Evolutionary conservation across 2,329 filamentous ascomycete species (phyloP), one percentile per base, ranked within the genome.

Genomic region (Cordyceps javanica): DNA sequence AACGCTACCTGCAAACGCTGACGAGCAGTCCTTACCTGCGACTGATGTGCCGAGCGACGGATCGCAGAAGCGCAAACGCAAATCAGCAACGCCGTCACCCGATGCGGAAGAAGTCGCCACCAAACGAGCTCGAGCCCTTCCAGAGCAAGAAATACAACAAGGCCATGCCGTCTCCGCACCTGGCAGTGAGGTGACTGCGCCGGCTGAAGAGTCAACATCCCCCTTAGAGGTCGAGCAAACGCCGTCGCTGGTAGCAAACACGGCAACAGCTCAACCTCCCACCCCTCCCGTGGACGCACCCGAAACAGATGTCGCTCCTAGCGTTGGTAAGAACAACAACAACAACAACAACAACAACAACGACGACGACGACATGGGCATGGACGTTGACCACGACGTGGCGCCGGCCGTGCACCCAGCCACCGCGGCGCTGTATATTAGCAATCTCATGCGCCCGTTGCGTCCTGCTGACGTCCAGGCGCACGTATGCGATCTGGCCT

Each of bases 401-500:
- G 71, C 72, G 25, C 85, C 87, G 7, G 80, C 89, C 0, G 72
- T 86, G 36, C 89, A 94, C 69, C 81, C 83, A 23, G 85, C 88
- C 5, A 93, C 91, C 3, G 74, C 83, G 32, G 87, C 90, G 16
- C 76, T 97, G 48, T 97, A 97, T 73, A 94, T 97, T 64, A 87
- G 87, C 70, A 88, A 96, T 66, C 83, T 97, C 56, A 92, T 95
- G 84, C 87, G 93, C 48, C 92, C 94, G 10, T 77, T 97, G 23
- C 88, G 90, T 59, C 81, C 85, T 0, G 75, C 77, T 26, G 77
- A 78, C 19, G 81, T 97, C 1, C 83, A 82, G 64, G 78, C 81
- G 1, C 85, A 97, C 67, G 78, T 97, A 5, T 69, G 82, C 44
- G 75, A 81, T 7, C 80, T 97, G 41, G 90, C 90, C 2, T 78